Conservation (phyloP, 352 stramenopile genomes). For the Phytophthora rubi region DNA sequence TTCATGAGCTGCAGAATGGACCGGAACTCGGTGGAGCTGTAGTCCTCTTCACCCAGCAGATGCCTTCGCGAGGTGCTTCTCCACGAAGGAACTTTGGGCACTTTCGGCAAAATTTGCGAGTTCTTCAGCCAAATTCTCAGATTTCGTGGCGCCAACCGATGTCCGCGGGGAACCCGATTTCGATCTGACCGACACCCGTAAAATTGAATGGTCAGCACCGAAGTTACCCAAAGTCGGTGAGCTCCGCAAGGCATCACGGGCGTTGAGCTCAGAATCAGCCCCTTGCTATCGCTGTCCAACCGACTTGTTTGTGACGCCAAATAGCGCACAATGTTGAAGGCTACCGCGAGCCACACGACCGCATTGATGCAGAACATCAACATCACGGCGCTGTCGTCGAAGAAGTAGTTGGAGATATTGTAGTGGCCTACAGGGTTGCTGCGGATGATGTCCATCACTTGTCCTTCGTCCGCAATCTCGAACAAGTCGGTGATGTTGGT, state of each 20-base stretch:
- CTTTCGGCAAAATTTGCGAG: neutral
- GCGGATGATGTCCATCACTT: constrained; percentile 19
- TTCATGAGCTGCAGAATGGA: constrained; percentile 50
- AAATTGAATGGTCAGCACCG: constrained; percentile 24
- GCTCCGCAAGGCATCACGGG: constrained; percentile 20
- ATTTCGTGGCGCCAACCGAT: neutral
- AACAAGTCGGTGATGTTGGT: constrained; percentile 25
- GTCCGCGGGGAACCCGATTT: neutral
- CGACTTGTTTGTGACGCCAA: neutral
- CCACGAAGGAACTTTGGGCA: neutral
- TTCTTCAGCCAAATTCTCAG: neutral
- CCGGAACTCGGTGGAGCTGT: constrained; percentile 24
- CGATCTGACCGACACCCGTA: neutral
- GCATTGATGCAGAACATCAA: constrained; percentile 22
- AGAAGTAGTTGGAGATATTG: constrained; percentile 28
- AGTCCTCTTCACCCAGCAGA: neutral
- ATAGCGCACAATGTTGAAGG: neutral
- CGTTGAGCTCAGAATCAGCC: constrained; percentile 22
- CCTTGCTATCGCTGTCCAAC: neutral
- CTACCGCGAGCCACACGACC: constrained; percentile 3
- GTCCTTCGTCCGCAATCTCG: neutral
- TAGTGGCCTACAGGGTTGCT: constrained; percentile 8
- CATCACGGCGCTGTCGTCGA: constrained; percentile 24
- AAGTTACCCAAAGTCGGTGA: constrained; percentile 19
- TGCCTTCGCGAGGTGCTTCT: neutral